Percentiles rank a stretch among this genome's conserved stretches.
phyloP scores from a whole-genome alignment of 257 asterid species.

The Forsythia viridissima region DNA sequence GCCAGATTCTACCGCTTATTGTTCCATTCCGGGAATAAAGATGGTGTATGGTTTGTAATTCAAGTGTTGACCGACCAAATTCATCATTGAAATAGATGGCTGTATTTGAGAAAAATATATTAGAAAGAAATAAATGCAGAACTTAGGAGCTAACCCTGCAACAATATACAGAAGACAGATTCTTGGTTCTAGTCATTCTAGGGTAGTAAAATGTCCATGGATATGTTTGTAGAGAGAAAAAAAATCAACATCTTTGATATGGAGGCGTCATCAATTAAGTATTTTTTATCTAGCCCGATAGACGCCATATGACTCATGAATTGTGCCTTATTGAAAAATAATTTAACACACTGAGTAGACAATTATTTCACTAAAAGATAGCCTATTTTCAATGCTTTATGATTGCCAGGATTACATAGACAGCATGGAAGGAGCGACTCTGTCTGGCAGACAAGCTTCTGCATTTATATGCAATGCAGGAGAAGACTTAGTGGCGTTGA shows the following conservation, averaged over 20 bases:
- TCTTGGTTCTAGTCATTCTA: background rate
- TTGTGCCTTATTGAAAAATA: too few relatives aligned
- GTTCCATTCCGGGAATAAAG: background rate
- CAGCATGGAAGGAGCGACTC: slow-evolving; percentile 99
- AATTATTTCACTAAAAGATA: too few relatives aligned
- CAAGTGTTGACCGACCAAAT: background rate
- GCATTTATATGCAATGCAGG: slow-evolving; percentile 84
- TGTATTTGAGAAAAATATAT: background rate
- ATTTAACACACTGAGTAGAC: too few relatives aligned
- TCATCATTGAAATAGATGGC: background rate
- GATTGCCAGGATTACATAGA: slow-evolving; percentile 85
- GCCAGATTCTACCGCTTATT: background rate
- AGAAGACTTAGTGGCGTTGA: slow-evolving; percentile 63
- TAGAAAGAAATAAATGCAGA: background rate
- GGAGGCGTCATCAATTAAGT: too few relatives aligned
- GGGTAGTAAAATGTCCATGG: background rate
- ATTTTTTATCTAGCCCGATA: too few relatives aligned
- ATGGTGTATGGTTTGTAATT: background rate
- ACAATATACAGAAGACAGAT: background rate
- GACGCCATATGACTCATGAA: too few relatives aligned
- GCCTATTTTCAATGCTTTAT: background rate
- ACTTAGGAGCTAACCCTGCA: background rate
- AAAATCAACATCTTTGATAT: background rate
- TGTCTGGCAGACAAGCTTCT: slow-evolving; percentile 94
- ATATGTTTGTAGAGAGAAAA: background rate